phyloP scores from a whole-genome alignment of 352 stramenopile genomes.

The Phytophthora pluvialis region DNA sequence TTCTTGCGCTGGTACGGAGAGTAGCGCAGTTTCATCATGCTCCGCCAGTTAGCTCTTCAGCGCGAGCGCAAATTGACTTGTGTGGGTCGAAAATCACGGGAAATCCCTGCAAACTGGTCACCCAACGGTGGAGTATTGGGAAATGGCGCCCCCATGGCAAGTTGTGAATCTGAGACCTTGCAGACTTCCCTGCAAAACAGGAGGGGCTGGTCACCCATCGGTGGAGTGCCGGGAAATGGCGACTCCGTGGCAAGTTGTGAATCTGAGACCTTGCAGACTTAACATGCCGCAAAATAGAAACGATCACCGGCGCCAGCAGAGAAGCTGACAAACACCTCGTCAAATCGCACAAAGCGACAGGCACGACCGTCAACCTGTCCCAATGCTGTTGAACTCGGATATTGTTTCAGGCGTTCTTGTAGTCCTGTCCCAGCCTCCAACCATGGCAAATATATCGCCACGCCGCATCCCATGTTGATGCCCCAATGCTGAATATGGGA shows the following conservation, averaged over 20 bases:
- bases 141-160: conserved; percentile 17
- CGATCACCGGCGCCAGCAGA: background rate
- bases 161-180: conserved; percentile 34
- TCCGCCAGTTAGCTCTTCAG: conserved; percentile 7
- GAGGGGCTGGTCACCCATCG: background rate
- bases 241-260: conserved; percentile 10
- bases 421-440: conserved; percentile 1
- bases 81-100: conserved; percentile 14
- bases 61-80: conserved; percentile 31
- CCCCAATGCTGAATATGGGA: background rate
- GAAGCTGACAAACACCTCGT: background rate
- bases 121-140: conserved; percentile 1
- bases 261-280: conserved; percentile 36
- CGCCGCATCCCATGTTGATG: conserved; percentile 6
- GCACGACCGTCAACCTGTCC: conserved; percentile 1
- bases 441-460: conserved; percentile 11
- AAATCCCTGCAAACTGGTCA: conserved; percentile 8
- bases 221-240: conserved; percentile 15
- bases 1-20: conserved; percentile 39
- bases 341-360: background rate
- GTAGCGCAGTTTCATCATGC: conserved; percentile 37
- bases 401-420: conserved; percentile 20
- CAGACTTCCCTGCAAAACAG: background rate
- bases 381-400: conserved; percentile 3
- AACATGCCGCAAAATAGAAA: conserved; percentile 29